Percentiles rank a stretch among this genome's conserved stretches.
phyloP scores from a whole-genome alignment of 2,329 filamentous ascomycete genomes.

The Helicocarpus griseus region DNA sequence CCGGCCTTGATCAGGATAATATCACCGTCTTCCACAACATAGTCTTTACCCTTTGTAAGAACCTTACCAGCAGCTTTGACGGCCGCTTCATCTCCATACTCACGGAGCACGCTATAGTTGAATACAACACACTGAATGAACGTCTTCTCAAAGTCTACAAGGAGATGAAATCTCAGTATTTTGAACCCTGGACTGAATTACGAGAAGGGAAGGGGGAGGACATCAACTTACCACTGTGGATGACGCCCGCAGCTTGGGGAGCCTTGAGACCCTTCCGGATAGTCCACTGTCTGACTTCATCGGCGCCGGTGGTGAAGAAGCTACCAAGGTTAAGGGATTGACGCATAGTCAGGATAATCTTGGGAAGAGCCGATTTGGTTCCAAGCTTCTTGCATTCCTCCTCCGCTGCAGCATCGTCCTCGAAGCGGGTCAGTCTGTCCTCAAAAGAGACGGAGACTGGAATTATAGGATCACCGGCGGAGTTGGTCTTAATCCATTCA shows the following conservation, averaged over 20 bases:
- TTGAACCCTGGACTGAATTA: not conserved
- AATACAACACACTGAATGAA: constrained; percentile 96
- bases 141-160: constrained; percentile 87
- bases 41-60: constrained; percentile 98
- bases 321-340: constrained; percentile 80
- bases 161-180: not conserved
- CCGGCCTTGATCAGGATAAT: constrained; percentile 72
- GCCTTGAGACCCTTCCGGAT: constrained; percentile 93
- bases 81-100: constrained; percentile 76
- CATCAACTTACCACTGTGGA: constrained; percentile 55
- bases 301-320: constrained; percentile 94
- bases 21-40: constrained; percentile 50
- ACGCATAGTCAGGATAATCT: constrained; percentile 88
- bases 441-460: constrained; percentile 90
- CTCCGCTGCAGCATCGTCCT: constrained; percentile 62
- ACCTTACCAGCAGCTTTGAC: constrained; percentile 93
- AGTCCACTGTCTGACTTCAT: constrained; percentile 98
- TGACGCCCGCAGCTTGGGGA: constrained; percentile 94
- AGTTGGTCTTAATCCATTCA: constrained; percentile 90
- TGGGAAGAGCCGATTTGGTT: constrained; percentile 80
- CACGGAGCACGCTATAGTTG: constrained; percentile 73
- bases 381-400: constrained; percentile 86
- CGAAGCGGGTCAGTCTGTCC: constrained; percentile 76
- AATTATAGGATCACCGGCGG: constrained; percentile 78
- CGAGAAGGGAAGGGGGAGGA: not conserved